Conservation (phyloP, 345 rosid species). For the Hibiscus trionum region DNA sequence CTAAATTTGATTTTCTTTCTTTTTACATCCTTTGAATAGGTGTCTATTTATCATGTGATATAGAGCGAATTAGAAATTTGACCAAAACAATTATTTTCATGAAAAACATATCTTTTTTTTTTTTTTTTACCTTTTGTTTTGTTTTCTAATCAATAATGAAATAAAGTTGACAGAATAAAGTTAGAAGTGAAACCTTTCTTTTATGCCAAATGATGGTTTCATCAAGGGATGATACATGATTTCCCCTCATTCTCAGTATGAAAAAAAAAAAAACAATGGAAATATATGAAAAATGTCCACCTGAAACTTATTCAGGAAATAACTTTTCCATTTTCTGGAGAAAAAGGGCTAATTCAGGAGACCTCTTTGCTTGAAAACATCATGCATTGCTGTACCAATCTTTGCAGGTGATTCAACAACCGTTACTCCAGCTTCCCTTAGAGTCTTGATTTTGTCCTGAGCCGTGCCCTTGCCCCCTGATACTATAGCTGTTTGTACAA, state of each 20-base stretch:
- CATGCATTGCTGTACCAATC: conserved; percentile 72
- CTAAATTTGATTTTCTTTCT: too few species aligned
- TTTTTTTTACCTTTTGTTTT: too few species aligned
- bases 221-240: not conserved
- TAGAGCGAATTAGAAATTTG: too few species aligned
- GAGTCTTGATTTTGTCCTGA: conserved; percentile 78
- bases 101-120: too few species aligned
- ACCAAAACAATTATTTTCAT: too few species aligned
- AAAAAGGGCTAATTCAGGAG: conserved; percentile 23
- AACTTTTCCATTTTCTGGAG: not conserved
- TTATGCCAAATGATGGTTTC: too few species aligned
- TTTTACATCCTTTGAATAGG: too few species aligned
- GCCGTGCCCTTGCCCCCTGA: conserved; percentile 98
- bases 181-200: too few species aligned
- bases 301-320: conserved; percentile 28
- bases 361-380: conserved; percentile 71
- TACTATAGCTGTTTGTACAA: conserved; percentile 58
- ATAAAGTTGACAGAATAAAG: too few species aligned
- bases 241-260: not conserved
- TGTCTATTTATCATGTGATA: too few species aligned
- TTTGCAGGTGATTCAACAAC: conserved; percentile 96
- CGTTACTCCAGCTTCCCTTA: conserved; percentile 80
- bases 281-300: not conserved
- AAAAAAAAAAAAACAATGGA: not conserved
- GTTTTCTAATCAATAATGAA: too few species aligned